phyloP scores from a whole-genome alignment of 1,284 basidiomycete species.

The Moniliella sp. region DNA sequence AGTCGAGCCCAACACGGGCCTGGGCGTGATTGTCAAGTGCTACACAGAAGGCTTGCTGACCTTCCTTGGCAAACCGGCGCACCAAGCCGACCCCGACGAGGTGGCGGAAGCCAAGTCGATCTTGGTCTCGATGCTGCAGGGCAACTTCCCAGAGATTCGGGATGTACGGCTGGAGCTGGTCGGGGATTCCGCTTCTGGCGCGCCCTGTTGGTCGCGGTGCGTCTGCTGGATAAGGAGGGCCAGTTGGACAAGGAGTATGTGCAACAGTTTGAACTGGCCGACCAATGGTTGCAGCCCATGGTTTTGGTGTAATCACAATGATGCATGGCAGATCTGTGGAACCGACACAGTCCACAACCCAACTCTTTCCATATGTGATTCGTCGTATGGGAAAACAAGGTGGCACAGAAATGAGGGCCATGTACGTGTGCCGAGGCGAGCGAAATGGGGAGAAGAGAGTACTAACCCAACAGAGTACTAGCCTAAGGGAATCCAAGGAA shows the following conservation, averaged over 20 bases:
- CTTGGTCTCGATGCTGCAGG: slow-evolving; percentile 73
- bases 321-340: no score
- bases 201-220: slow-evolving; percentile 64
- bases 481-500: no score
- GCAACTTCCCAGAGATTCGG: slow-evolving; percentile 76
- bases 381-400: no score
- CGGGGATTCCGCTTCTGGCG: slow-evolving; percentile 96
- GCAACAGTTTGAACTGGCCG: slow-evolving; percentile 79
- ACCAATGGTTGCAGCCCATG: slow-evolving; percentile 59
- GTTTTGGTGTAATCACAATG: slow-evolving; percentile 3
- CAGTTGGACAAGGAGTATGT: slow-evolving; percentile 59
- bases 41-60: slow-evolving; percentile 58
- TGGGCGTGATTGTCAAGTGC: slow-evolving; percentile 82
- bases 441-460: no score
- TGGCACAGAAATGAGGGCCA: no score
- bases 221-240: slow-evolving; percentile 47
- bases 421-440: no score
- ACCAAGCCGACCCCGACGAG: slow-evolving; percentile 46
- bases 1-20: slow-evolving; percentile 83
- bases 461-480: no score
- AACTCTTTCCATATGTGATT: no score
- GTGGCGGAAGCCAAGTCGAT: slow-evolving; percentile 62
- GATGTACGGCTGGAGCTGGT: slow-evolving; percentile 65
- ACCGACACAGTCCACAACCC: no score
- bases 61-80: slow-evolving; percentile 42